Conservation (phyloP, 83 land plant species). For the Isoetes engelmannii region DNA sequence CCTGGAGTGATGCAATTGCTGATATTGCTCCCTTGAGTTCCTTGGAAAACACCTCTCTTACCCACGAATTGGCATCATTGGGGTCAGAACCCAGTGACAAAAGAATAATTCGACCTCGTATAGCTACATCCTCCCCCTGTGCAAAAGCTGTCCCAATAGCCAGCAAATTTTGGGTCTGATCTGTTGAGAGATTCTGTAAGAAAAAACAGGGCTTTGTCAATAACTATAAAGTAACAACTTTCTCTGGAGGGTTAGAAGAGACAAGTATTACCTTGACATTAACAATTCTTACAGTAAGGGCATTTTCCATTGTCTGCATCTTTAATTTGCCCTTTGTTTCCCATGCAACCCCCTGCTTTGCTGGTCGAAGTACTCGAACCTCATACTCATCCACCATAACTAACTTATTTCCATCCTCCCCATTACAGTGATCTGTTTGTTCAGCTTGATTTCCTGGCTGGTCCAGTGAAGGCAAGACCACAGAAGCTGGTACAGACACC, state of each 20-base stretch:
- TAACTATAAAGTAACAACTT: slow-evolving; percentile 49
- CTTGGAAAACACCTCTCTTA: slow-evolving; percentile 83
- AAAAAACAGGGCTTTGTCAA: neutral
- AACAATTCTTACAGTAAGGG: slow-evolving; percentile 80
- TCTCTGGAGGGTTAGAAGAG: slow-evolving; percentile 34
- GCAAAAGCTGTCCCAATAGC: slow-evolving; percentile 95
- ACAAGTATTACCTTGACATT: slow-evolving; percentile 47
- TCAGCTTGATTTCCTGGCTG: slow-evolving; percentile 22
- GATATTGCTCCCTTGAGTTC: slow-evolving; percentile 95
- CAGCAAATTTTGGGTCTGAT: slow-evolving; percentile 59
- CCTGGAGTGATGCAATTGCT: slow-evolving; percentile 94
- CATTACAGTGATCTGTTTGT: slow-evolving; percentile 5
- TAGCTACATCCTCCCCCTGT: slow-evolving; percentile 98
- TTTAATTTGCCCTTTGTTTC: slow-evolving; percentile 67
- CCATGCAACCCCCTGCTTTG: slow-evolving; percentile 73
- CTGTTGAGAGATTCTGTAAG: slow-evolving; percentile 23
- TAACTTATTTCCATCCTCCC: slow-evolving; percentile 57
- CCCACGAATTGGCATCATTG: slow-evolving; percentile 60
- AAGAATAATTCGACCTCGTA: slow-evolving; percentile 83
- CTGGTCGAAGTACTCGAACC: slow-evolving; percentile 78
- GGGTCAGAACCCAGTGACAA: slow-evolving; percentile 57
- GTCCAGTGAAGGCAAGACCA: slow-evolving; percentile 21
- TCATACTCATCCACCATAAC: slow-evolving; percentile 86
- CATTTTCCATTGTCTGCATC: slow-evolving; percentile 88
- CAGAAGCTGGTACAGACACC: slow-evolving; percentile 23